Evolutionary conservation across 306 rosid genomes (phyloP).

Genomic region (Dryas octopetala): DNA sequence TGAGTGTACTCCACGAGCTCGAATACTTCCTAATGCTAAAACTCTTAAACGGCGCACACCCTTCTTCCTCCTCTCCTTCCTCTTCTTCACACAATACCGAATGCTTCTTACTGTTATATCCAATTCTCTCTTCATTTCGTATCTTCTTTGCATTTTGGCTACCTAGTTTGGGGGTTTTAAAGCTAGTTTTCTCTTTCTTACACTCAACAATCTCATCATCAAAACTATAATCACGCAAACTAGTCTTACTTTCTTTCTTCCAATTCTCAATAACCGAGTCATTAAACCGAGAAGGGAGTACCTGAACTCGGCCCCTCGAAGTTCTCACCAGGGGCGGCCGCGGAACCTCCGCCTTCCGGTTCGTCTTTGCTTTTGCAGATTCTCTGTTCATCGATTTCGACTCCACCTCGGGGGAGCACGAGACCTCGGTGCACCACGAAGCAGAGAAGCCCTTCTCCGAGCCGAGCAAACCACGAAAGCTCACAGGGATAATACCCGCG

Average conservation of each 20-base stretch:
- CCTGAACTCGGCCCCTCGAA: constrained; percentile 95
- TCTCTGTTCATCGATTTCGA: constrained; percentile 40
- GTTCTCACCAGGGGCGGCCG: constrained; percentile 93
- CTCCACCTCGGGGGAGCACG: constrained; percentile 61
- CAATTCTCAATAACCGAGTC: constrained; percentile 97
- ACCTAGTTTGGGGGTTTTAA: constrained; percentile 44
- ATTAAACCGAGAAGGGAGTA: constrained; percentile 92
- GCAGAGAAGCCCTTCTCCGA: constrained; percentile 61
- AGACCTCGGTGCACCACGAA: constrained; percentile 61
- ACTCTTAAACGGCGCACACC: constrained; percentile 33
- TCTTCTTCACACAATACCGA: constrained; percentile 55
- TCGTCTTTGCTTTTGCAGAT: constrained; percentile 31
- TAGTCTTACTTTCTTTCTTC: constrained; percentile 74
- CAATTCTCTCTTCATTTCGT: constrained; percentile 34
- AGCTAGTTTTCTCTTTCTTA: constrained; percentile 53
- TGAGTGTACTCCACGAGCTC: constrained; percentile 43
- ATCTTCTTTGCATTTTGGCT: constrained; percentile 46
- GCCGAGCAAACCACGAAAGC: constrained; percentile 58
- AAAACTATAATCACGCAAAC: constrained; percentile 42
- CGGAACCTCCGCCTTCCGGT: constrained; percentile 44
- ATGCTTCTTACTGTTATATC: constrained; percentile 41
- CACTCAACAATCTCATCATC: constrained; percentile 56
- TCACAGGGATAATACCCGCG: constrained; percentile 70
- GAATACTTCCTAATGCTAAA: constrained; percentile 46
- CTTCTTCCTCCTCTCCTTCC: constrained; percentile 32